Conservation (phyloP, 257 asterid genomes). For the Parsonsia alboflavescens region DNA sequence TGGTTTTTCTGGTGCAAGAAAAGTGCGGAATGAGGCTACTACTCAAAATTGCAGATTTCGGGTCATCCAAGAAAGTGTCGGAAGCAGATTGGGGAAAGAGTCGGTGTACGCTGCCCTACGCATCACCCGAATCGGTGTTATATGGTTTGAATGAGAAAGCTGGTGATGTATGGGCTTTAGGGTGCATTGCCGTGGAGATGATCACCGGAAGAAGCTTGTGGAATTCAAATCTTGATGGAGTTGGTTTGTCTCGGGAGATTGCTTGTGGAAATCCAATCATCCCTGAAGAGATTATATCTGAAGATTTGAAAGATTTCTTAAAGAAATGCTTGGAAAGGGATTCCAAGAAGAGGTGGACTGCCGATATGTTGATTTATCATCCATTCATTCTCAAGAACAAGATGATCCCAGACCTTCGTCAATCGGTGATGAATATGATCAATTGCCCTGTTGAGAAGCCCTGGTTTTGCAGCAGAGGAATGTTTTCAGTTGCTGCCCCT, state of each 20-base stretch:
- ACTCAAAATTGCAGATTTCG: conserved; percentile 17
- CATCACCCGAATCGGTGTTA: conserved; percentile 6
- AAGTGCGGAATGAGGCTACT: neutral
- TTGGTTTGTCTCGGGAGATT: neutral
- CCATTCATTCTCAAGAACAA: conserved; percentile 5
- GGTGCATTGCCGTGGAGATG: conserved; percentile 17
- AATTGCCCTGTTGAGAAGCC: neutral
- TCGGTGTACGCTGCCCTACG: neutral
- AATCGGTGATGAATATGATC: neutral
- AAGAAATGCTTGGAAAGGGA: conserved; percentile 3
- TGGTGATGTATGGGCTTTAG: conserved; percentile 14
- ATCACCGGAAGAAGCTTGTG: neutral
- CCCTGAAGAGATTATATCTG: neutral
- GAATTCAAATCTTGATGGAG: neutral
- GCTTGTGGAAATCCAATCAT: neutral
- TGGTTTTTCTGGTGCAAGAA: neutral
- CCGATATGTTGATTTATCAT: neutral
- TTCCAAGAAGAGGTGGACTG: conserved; percentile 8
- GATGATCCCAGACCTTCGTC: too few species aligned
- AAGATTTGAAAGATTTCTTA: neutral
- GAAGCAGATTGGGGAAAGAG: neutral
- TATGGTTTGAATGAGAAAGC: neutral
- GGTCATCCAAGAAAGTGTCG: conserved; percentile 2
- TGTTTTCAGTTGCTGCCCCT: neutral
- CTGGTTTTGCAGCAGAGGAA: neutral